Evolutionary conservation across 768 basidiomycete genomes (phyloP).

Genomic region (Leucosporidium creatinivorum): DNA sequence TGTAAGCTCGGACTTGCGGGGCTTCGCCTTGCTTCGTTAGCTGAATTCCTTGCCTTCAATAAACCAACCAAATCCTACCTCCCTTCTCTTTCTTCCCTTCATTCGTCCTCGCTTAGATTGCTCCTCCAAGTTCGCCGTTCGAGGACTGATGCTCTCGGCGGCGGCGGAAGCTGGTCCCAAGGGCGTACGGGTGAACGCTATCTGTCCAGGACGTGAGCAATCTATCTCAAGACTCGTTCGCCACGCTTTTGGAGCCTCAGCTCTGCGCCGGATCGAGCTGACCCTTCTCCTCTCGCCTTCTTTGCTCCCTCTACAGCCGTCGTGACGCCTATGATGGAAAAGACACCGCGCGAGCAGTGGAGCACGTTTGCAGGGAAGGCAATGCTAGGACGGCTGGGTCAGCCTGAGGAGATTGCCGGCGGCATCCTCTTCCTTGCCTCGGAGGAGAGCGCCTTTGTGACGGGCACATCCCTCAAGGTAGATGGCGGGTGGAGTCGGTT

Average conservation of each 20-base stretch:
- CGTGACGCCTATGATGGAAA: background rate
- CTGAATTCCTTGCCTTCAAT: too few species aligned
- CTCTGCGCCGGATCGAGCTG: background rate
- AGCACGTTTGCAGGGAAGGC: background rate
- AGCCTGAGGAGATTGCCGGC: background rate
- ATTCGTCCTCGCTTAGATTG: background rate
- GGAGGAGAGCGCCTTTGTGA: background rate
- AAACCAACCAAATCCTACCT: too few species aligned
- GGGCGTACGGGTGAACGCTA: background rate
- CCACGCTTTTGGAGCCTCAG: too few species aligned
- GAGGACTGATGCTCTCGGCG: background rate
- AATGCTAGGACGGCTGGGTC: background rate
- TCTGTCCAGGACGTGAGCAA: background rate
- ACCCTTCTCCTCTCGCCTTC: background rate
- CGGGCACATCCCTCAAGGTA: too few species aligned
- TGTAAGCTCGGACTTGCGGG: background rate
- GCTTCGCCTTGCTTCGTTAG: too few species aligned
- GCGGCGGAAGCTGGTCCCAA: background rate
- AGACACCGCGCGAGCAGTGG: background rate
- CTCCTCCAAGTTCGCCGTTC: background rate
- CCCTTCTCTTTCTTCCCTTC: background rate
- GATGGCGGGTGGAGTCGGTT: too few species aligned
- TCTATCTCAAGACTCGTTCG: background rate
- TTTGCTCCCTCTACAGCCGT: background rate
- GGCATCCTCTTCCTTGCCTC: background rate